These are phyloP conservation scores for Linum tenue DNA, from an alignment of 345 rosid genomes.

Conservation along the genomic window DNA sequence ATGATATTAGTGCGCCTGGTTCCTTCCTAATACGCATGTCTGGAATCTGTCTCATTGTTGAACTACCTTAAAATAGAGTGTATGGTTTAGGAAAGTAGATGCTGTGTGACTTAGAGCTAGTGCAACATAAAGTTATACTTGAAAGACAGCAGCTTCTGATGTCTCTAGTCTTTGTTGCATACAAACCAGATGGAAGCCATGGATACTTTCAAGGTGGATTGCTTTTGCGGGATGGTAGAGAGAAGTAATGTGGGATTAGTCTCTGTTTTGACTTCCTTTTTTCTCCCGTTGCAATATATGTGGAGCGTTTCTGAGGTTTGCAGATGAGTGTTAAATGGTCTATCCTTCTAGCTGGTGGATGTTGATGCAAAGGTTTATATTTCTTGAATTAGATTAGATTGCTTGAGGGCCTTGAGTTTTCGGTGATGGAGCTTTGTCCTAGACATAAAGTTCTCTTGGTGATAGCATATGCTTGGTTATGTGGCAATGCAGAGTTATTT, in stretches of 20 bases:
- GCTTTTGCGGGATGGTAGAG: not conserved
- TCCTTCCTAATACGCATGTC: not conserved
- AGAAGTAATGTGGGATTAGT: not conserved
- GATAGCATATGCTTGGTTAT: not conserved
- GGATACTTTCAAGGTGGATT: not conserved
- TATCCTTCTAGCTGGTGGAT: not conserved
- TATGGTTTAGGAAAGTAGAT: not conserved
- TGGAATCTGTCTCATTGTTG: not conserved
- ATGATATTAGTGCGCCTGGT: not conserved
- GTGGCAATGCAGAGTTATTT: no score
- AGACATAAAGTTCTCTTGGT: not conserved
- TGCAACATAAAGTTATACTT: not conserved
- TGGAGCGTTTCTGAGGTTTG: not conserved
- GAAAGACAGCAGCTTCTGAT: not conserved
- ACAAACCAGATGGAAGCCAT: not conserved
- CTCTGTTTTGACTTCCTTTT: not conserved
- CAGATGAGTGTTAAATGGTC: not conserved
- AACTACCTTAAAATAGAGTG: not conserved
- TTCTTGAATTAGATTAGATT: not conserved
- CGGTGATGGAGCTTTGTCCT: not conserved
- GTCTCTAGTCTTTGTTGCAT: not conserved
- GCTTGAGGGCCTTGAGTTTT: not conserved
- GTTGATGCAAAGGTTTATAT: not conserved
- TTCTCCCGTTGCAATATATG: not conserved
- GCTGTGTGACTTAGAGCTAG: not conserved